A percentile compares a stretch with the other conserved stretches of the same genome.
phyloP scores from a whole-genome alignment of 1,284 basidiomycete species.

The Leccinum griseonigrum region DNA sequence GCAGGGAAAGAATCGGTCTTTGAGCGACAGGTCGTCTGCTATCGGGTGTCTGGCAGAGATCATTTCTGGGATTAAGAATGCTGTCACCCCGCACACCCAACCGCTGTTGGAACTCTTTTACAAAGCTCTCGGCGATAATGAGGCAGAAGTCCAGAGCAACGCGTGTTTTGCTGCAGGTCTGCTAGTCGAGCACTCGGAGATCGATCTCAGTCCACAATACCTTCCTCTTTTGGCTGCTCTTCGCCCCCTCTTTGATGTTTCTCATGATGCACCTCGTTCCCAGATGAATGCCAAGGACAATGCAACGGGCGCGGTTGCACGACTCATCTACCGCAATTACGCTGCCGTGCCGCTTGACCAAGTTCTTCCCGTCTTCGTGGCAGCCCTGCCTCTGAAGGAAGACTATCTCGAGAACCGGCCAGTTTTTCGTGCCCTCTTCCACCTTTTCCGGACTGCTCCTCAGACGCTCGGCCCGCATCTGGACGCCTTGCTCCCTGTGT shows the following conservation, averaged over 20 bases:
- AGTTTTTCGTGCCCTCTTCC: slow-evolving; percentile 88
- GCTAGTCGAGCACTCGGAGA: slow-evolving; percentile 83
- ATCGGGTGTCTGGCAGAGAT: slow-evolving; percentile 96
- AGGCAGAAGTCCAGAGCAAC: slow-evolving; percentile 93
- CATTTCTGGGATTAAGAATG: slow-evolving; percentile 87
- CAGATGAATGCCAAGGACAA: slow-evolving; percentile 92
- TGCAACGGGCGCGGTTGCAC: slow-evolving; percentile 88
- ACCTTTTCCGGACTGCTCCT: slow-evolving; percentile 79
- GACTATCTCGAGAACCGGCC: slow-evolving; percentile 90
- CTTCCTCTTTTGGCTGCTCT: slow-evolving; percentile 77
- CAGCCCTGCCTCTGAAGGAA: slow-evolving; percentile 83
- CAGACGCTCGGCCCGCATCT: slow-evolving; percentile 73
- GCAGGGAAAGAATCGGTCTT: slow-evolving; percentile 81
- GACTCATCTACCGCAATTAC: slow-evolving; percentile 85
- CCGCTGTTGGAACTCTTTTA: slow-evolving; percentile 84
- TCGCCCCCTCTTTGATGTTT: slow-evolving; percentile 77
- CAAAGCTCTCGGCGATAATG: slow-evolving; percentile 79
- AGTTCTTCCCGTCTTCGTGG: slow-evolving; percentile 84
- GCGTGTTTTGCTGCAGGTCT: slow-evolving; percentile 94
- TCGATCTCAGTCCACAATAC: slow-evolving; percentile 87
- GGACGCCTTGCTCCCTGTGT: slow-evolving; percentile 81
- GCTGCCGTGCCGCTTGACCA: slow-evolving; percentile 86
- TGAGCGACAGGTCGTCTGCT: slow-evolving; percentile 90
- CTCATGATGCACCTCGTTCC: slow-evolving; percentile 58
- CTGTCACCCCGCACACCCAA: slow-evolving; percentile 86